Base-by-base conservation (phyloP, 805 yeast genomes). In the Henningerozyma blattae region DNA sequence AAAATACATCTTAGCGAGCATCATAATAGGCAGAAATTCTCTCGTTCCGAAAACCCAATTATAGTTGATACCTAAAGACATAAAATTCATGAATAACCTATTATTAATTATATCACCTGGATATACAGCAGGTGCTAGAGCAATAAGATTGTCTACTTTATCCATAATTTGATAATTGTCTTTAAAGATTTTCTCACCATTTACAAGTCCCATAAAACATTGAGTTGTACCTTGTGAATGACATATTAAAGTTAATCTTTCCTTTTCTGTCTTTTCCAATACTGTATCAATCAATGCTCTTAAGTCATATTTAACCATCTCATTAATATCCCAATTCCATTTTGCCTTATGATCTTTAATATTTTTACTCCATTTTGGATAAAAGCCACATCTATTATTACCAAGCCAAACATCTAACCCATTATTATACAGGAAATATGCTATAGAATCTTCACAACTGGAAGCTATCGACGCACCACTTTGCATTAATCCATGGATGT, bases 191-290 rank as follows among this genome's bases (percentile, higher is more conserved):
- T 44, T 29, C 22, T 45, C 52, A 24, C 65, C 67, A 33, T 62
- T 59, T 18, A 78, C 68, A 20, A 89, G 58, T 32, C 85, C 71
- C 45, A 82, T 59, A 38, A 85, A 79, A 0, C 79, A 67, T 54
- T 86, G 94, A 0, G 95, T 73, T 3, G 95, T 85, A 1, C 97
- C 97, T 56, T 91, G 97, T 13, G 94, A 83, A 52, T 89, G 98
- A 2, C 87, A 86, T 9, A 77, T 67, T 18, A 89, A 55, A 1
- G 78, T 65, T 7, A 87, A 46, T 45, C 75, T 69, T 4, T 52
- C 45, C 34, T 54, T 51, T 4, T 53, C 47, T 0, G 70, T 58
- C 18, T 48, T 50, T 2, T 52, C 38, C 22, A 74, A 54, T 1
- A 86, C 78, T 38, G 70, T 68, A 25, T 77, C 70, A 10, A 87